Percentiles rank a stretch among this genome's conserved stretches.
These are phyloP conservation scores for Vanilla planifolia DNA, from an alignment of 106 monocot genomes.

Conservation along the genomic window DNA sequence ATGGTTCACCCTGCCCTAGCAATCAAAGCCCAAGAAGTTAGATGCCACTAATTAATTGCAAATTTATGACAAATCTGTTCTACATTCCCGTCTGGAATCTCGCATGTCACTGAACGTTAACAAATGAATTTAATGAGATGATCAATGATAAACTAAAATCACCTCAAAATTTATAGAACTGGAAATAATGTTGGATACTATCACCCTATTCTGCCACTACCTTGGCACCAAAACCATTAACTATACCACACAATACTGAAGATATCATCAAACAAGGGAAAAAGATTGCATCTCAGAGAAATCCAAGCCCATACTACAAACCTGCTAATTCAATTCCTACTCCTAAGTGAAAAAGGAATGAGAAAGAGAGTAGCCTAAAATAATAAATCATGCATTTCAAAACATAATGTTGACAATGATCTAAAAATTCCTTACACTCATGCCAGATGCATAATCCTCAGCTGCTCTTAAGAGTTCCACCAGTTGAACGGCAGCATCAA, in stretches of 20 bases:
- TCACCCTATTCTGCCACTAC: no score
- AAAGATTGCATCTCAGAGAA: neutral
- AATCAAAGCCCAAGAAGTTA: no score
- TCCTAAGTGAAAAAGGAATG: neutral
- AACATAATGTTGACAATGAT: neutral
- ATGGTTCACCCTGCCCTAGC: no score
- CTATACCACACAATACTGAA: neutral
- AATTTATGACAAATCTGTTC: no score
- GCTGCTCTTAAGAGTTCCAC: constrained; percentile 97
- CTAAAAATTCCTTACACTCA: constrained; percentile 51
- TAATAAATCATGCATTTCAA: neutral
- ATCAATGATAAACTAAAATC: no score
- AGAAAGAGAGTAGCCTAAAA: no score
- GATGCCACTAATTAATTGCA: no score
- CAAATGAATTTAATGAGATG: no score
- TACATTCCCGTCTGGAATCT: no score
- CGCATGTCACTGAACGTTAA: no score
- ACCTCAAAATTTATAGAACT: no score
- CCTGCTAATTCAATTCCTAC: neutral
- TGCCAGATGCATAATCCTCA: constrained; percentile 91
- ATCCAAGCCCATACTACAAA: neutral
- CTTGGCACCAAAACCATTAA: neutral
- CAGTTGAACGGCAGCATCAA: constrained; percentile 97
- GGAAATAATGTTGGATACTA: no score
- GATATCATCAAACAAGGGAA: neutral